These are phyloP conservation scores for Mucor mucedo DNA, from an alignment of 371 early-diverging fungal species.

Conservation along the genomic window DNA sequence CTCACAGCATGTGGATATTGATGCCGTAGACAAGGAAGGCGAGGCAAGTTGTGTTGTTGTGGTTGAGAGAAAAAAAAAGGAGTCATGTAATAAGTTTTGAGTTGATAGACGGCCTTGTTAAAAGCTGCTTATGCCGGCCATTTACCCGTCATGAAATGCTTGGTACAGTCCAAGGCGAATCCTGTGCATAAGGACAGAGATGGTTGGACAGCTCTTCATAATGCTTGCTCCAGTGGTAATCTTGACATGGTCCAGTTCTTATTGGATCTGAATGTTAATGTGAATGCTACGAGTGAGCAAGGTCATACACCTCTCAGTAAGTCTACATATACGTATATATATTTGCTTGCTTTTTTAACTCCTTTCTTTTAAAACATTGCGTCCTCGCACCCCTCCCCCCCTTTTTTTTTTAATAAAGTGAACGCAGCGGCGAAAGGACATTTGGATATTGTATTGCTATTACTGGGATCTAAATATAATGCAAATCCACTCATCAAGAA, in stretches of 20 bases:
- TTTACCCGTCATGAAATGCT: constrained; percentile 53
- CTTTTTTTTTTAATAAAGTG: constrained; percentile 43
- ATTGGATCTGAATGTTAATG: constrained; percentile 45
- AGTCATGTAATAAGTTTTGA: not conserved
- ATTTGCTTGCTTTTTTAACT: not conserved
- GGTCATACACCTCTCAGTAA: constrained; percentile 77
- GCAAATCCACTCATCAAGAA: constrained; percentile 66
- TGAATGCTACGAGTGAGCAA: constrained; percentile 55
- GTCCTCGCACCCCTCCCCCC: too few relatives aligned
- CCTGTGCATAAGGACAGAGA: constrained; percentile 63
- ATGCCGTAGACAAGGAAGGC: constrained; percentile 63
- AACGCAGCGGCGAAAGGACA: constrained; percentile 71
- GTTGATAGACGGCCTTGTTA: constrained; percentile 67
- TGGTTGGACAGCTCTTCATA: constrained; percentile 84
- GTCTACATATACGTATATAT: not conserved
- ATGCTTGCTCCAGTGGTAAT: constrained; percentile 62
- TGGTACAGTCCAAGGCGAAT: constrained; percentile 60
- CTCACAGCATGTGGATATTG: constrained; percentile 61
- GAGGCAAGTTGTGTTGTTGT: constrained; percentile 50
- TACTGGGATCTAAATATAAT: constrained; percentile 47
- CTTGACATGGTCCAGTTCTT: constrained; percentile 54
- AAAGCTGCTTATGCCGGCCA: constrained; percentile 76
- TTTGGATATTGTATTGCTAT: constrained; percentile 54
- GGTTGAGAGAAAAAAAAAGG: not conserved
- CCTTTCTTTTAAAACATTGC: not conserved